Percentiles rank a stretch among this genome's conserved stretches.
phyloP scores from a whole-genome alignment of 345 rosid genomes.

The Syzygium grande region DNA sequence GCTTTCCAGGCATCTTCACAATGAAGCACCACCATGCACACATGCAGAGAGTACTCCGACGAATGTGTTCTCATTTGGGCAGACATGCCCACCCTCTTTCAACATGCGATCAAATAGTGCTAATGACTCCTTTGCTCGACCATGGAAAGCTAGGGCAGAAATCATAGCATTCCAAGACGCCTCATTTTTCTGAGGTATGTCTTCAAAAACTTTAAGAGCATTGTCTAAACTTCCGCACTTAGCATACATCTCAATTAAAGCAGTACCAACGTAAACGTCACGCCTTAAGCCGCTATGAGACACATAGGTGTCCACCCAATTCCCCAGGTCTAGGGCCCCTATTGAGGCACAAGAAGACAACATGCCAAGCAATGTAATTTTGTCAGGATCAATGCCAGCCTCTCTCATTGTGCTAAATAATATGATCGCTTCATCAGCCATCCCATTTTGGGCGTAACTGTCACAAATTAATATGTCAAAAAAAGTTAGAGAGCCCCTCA shows the following conservation, averaged over 20 bases:
- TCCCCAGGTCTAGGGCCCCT: conserved; percentile 78
- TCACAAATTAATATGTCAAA: not conserved
- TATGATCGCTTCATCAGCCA: conserved; percentile 54
- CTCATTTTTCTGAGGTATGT: conserved; percentile 60
- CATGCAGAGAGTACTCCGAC: conserved; percentile 74
- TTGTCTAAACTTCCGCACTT: conserved; percentile 68
- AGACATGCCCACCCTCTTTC: conserved; percentile 19
- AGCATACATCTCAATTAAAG: conserved; percentile 81
- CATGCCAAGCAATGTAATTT: conserved; percentile 44
- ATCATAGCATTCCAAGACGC: conserved; percentile 90
- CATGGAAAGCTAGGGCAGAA: conserved; percentile 70
- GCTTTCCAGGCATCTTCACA: conserved; percentile 66
- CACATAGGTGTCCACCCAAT: conserved; percentile 45
- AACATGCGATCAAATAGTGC: conserved; percentile 48
- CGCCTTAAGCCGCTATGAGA: conserved; percentile 30
- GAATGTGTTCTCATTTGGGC: conserved; percentile 68
- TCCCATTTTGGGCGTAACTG: conserved; percentile 78
- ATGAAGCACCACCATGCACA: conserved; percentile 77
- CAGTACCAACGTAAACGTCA: conserved; percentile 59
- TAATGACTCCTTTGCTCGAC: conserved; percentile 54
- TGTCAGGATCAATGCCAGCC: conserved; percentile 31
- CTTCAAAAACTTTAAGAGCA: conserved; percentile 58
- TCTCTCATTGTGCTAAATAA: conserved; percentile 50
- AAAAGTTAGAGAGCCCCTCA: not conserved
- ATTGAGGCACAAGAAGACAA: conserved; percentile 73